phyloP scores from a whole-genome alignment of 352 stramenopile genomes.

The Aphanomyces astaci region DNA sequence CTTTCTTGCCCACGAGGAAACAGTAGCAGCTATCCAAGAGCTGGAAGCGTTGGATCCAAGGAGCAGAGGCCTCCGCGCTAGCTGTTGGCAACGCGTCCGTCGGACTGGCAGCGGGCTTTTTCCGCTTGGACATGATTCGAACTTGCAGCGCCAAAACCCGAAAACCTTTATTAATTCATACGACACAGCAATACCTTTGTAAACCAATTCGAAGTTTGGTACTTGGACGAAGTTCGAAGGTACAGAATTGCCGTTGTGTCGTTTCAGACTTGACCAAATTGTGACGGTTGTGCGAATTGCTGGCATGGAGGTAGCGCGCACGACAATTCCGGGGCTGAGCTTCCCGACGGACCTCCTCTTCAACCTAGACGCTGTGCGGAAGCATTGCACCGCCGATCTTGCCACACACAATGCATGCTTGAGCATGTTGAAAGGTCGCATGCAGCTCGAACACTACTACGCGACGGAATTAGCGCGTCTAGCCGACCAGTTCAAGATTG shows the following conservation, averaged over 20 bases:
- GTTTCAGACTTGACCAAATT: neutral
- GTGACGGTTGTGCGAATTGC: neutral
- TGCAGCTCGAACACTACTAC: slow-evolving; percentile 66
- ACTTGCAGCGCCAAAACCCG: neutral
- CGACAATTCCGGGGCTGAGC: slow-evolving; percentile 33
- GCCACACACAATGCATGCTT: slow-evolving; percentile 49
- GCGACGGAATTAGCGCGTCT: slow-evolving; percentile 57
- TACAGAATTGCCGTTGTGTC: neutral
- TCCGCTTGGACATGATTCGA: neutral
- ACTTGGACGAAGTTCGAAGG: slow-evolving; percentile 3
- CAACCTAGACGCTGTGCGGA: slow-evolving; percentile 57
- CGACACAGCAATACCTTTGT: neutral
- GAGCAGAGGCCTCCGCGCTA: neutral
- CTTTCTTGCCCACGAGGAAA: slow-evolving; percentile 17
- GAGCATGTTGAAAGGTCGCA: slow-evolving; percentile 56
- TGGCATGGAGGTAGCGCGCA: neutral
- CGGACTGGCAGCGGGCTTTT: neutral
- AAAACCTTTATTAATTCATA: neutral
- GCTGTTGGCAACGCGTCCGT: neutral
- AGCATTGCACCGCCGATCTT: slow-evolving; percentile 38
- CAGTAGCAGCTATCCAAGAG: slow-evolving; percentile 19
- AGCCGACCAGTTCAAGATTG: slow-evolving; percentile 45
- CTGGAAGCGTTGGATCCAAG: slow-evolving; percentile 16
- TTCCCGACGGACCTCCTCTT: slow-evolving; percentile 78
- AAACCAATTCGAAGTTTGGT: neutral